A percentile compares a stretch with the other conserved stretches of the same genome.
phyloP scores from a whole-genome alignment of 2,329 filamentous ascomycete species.

The Neonectria sp. region DNA sequence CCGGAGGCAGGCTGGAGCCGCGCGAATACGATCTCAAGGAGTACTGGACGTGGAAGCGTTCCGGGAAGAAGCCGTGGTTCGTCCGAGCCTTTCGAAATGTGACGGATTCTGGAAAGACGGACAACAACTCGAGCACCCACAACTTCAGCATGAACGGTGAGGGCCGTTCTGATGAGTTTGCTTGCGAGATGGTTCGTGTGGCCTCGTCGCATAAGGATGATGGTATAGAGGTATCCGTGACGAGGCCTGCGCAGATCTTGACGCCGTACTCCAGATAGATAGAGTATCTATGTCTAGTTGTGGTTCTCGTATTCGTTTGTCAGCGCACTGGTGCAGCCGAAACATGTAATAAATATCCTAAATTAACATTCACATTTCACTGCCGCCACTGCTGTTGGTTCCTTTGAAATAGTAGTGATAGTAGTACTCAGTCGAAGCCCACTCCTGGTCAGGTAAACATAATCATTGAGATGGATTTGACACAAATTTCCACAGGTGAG shows the following conservation, averaged over 20 bases:
- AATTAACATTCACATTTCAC: no score
- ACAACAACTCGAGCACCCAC: not conserved
- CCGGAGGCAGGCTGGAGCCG: conserved; percentile 32
- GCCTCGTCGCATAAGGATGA: not conserved
- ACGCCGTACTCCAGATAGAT: not conserved
- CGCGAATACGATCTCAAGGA: conserved; percentile 41
- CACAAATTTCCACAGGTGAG: no score
- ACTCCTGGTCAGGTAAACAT: no score
- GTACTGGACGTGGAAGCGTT: conserved; percentile 42
- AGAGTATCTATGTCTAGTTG: not conserved
- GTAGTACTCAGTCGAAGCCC: no score
- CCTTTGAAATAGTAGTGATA: no score
- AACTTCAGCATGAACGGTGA: not conserved
- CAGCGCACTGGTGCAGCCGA: not conserved
- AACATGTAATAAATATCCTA: no score
- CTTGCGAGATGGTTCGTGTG: not conserved
- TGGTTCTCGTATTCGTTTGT: not conserved
- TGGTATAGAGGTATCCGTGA: not conserved
- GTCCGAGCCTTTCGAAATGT: conserved; percentile 20
- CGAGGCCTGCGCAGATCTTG: not conserved
- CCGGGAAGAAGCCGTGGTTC: conserved; percentile 36
- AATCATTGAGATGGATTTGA: no score
- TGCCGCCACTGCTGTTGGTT: no score
- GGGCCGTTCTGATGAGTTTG: not conserved
- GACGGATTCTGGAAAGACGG: not conserved